Percentiles rank a stretch among this genome's conserved stretches.
phyloP scores from a whole-genome alignment of 495 filamentous ascomycete species.

The Chaetomium tenue region DNA sequence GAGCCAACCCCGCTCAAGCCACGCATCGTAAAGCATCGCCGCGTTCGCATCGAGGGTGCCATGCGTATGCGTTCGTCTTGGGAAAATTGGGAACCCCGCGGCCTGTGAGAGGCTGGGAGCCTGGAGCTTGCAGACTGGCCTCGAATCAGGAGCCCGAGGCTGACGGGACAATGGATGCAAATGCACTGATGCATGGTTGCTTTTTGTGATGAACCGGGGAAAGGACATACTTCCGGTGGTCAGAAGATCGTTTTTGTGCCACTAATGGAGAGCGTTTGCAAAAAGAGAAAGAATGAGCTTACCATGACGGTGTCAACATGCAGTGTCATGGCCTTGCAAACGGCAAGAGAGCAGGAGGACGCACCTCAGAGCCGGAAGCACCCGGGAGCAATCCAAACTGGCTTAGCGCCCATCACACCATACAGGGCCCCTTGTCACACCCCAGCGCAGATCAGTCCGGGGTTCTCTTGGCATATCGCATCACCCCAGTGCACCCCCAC shows the following conservation, averaged over 20 bases:
- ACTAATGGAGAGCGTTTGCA: not conserved
- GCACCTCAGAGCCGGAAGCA: not conserved
- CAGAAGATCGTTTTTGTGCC: not conserved
- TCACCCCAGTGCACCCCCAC: too few species aligned
- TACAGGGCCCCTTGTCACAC: not conserved
- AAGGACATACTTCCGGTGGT: not conserved
- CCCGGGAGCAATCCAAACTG: not conserved
- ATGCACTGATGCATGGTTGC: not conserved
- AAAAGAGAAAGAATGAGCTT: not conserved
- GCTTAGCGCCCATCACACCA: not conserved
- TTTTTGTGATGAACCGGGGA: not conserved
- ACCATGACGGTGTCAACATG: too few species aligned
- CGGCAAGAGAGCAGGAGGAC: not conserved
- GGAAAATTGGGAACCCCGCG: too few species aligned
- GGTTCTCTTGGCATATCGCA: not conserved
- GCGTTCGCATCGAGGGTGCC: not conserved
- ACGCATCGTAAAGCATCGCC: not conserved
- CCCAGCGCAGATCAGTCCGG: constrained; percentile 1
- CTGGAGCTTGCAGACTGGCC: not conserved
- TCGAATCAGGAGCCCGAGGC: not conserved
- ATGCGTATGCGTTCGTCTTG: not conserved
- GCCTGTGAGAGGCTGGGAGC: not conserved
- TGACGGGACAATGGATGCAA: not conserved
- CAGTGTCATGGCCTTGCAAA: too few species aligned
- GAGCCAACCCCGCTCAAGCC: not conserved